Base-by-base conservation (phyloP, 768 basidiomycete species). In the Hygrophoropsis aurantiaca region DNA sequence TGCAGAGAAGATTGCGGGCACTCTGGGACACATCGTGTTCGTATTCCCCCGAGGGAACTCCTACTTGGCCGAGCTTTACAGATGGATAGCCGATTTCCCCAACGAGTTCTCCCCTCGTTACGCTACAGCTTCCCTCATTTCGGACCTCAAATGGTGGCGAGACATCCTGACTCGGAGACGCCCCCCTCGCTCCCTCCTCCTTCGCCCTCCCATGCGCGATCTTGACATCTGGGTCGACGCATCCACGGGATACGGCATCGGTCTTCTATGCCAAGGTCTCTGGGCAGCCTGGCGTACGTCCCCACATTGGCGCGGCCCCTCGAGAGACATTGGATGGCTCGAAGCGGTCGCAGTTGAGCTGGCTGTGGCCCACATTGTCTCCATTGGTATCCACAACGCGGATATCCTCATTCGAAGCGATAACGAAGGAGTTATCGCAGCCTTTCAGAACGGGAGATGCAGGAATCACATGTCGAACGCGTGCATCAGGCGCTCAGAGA, bases 201-300 rank as follows among this genome's bases (percentile, higher is more conserved):
- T 50, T 4, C 30, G 27, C 19, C 34, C 25, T 1, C 46, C 49
- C 1, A 15, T 51, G 0, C 24, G 15, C 1, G 57, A 62, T 33
- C 34, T 57, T 2, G 46, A 45, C 1, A 40, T 73, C 8, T 72
- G 37, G 33, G 68, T 70, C 4, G 72, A 73, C 44, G 69, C 70
- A 0, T 72, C 68, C 1, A 74, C 70, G 0, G 57, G 53, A 0
- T 74, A 65, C 65, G 74, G 74, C 9, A 65, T 76, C 24, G 72
- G 74, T 1, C 25, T 74, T 4, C 24, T 67, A 5, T 36, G 64
- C 8, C 52, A 51, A 1, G 41, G 40, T 1, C 18, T 27, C 2
- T 75, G 70, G 70, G 61, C 53, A 9, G 60, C 65, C 0, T 72
- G 58, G 55, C 35, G 34, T 11, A 54, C 65, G 0, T 4, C 2